phyloP scores from a whole-genome alignment of 805 yeast species.

The Candida easanensis region DNA sequence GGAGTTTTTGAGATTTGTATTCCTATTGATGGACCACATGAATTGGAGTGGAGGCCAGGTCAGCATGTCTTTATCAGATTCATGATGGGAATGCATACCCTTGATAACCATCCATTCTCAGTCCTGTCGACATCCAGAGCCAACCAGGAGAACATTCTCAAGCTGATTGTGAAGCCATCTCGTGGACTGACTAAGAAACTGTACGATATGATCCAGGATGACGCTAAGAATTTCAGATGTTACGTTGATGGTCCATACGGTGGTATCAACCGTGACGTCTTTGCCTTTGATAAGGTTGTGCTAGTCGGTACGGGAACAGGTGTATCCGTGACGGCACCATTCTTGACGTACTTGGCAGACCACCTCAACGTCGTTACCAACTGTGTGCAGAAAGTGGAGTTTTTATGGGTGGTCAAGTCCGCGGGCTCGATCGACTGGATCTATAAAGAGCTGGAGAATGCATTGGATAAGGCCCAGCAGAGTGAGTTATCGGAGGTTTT shows the following conservation, averaged over 20 bases:
- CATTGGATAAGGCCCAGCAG: too few relatives aligned
- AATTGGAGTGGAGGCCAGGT: constrained; percentile 48
- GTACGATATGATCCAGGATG: constrained; percentile 28
- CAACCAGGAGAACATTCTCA: constrained; percentile 29
- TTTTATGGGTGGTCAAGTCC: constrained; percentile 44
- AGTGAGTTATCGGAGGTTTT: constrained; percentile 5
- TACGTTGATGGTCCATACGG: constrained; percentile 59
- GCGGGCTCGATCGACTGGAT: constrained; percentile 39
- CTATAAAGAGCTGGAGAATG: too few relatives aligned
- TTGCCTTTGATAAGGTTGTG: constrained; percentile 42
- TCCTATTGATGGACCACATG: constrained; percentile 24
- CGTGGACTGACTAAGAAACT: constrained; percentile 44
- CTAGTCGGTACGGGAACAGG: constrained; percentile 51
- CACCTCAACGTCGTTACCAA: constrained; percentile 12
- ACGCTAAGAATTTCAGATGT: constrained; percentile 29
- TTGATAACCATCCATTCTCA: constrained; percentile 59
- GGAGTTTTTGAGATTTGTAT: constrained; percentile 35
- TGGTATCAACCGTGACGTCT: constrained; percentile 45
- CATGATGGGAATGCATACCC: constrained; percentile 36
- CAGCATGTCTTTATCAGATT: constrained; percentile 53
- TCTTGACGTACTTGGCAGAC: constrained; percentile 28
- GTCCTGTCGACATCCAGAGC: constrained; percentile 35
- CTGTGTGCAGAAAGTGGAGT: constrained; percentile 32
- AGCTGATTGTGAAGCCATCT: constrained; percentile 43
- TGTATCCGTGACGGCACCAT: constrained; percentile 48